Base-by-base conservation (phyloP, 441 rosid species). In the Syzygium syzygioides region DNA sequence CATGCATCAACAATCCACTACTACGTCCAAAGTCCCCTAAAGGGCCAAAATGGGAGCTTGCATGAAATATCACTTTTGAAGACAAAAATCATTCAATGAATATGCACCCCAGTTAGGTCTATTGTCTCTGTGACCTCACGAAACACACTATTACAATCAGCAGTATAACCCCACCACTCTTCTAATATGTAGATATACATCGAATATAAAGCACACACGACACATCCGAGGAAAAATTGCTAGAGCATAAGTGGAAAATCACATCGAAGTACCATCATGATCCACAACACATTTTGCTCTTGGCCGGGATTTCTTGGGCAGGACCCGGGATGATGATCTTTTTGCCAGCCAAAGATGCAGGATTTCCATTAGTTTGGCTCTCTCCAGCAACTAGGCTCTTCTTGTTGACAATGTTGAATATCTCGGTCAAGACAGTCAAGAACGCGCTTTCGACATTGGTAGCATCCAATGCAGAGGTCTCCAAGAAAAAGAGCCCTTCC, bases 271-370 rank as follows among this genome's bases (percentile, higher is more conserved):
- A 87, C 94, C 93, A 96, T 54, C 92, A 93, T 59, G 96, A 89
- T 86, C 76, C 92, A 89, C 99, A 97, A 84, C 98, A 94, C 90
- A 91, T 76, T 88, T 91, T 93, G 90, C 87, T 94, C 94, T 92
- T 96, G 20, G 91, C 93, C 1, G 98, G 96, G 89, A 93, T 91
- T 90, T 86, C 98, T 85, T 95, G 97, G 34, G 94, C 98, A 4
- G 96, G 97, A 60, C 97, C 98, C 1, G 98, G 98, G 62, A 97
- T 71, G 37, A 95, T 14, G 56, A 97, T 94, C 93, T 96, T 97
- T 95, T 95, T 95, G 88, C 99, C 99, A 28, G 96, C 88, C 88
- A 95, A 90, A 6, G 96, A 93, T n/a, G 94, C 95, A 0, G 97
- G 96, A 90, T 94, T 95, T 20, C 94, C 96, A 41, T 94, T 94